Evolutionary conservation across 2,329 filamentous ascomycete species (phyloP).

Genomic region (Paecilomyces sp.): DNA sequence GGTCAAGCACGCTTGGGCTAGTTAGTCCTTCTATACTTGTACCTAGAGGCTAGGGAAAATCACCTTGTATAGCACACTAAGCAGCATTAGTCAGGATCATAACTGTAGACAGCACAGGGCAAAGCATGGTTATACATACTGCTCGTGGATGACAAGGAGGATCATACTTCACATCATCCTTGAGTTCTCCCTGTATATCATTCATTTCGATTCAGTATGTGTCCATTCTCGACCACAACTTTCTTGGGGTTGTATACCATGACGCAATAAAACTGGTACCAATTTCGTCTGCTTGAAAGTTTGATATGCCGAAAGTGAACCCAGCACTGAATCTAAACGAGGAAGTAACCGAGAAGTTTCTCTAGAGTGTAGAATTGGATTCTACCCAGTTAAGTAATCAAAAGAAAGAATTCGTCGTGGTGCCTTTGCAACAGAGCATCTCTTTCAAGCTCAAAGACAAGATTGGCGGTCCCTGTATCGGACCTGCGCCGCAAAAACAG

Average conservation of each 20-base stretch:
- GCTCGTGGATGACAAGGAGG: constrained; percentile 82
- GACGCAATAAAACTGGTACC: constrained; percentile 9
- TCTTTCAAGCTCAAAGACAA: background rate
- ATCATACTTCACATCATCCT: constrained; percentile 64
- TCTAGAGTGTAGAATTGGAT: background rate
- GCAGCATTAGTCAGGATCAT: constrained; percentile 10
- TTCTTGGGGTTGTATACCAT: constrained; percentile 17
- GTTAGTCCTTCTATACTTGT: constrained; percentile 1
- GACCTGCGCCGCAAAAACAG: constrained; percentile 27
- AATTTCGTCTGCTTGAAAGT: background rate
- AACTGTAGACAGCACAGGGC: background rate
- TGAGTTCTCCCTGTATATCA: constrained; percentile 34
- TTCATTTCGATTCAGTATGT: background rate
- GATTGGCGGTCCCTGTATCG: background rate
- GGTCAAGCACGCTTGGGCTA: constrained; percentile 63
- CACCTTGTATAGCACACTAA: constrained; percentile 87
- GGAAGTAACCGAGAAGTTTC: background rate
- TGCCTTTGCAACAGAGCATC: background rate
- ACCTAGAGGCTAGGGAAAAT: constrained; percentile 8
- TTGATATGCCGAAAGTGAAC: background rate
- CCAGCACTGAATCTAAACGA: background rate
- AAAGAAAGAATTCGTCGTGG: background rate
- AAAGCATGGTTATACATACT: constrained; percentile 43
- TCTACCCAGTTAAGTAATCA: background rate
- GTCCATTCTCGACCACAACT: background rate